Evolutionary conservation across 1,284 basidiomycete genomes (phyloP).

Genomic region (Leccinum ambiguum): DNA sequence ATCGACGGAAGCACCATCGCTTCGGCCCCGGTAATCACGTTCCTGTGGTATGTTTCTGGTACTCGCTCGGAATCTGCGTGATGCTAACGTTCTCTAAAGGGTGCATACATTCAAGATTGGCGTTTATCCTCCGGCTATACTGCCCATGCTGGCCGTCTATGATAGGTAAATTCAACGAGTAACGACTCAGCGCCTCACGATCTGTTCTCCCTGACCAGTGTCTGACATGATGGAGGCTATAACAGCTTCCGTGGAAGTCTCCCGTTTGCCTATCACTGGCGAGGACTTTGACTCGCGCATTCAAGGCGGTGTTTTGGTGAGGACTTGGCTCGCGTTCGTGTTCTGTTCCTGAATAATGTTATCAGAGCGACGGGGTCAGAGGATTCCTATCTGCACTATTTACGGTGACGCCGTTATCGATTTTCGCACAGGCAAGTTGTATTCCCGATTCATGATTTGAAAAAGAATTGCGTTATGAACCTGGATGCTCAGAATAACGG

Average conservation of each 20-base stretch:
- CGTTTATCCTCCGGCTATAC: constrained; percentile 79
- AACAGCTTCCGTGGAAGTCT: constrained; percentile 83
- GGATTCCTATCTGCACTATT: constrained; percentile 75
- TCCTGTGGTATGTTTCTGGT: constrained; percentile 55
- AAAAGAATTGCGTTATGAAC: background rate
- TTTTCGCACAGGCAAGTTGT: constrained; percentile 66
- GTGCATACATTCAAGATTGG: constrained; percentile 78
- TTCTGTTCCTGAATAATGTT: background rate
- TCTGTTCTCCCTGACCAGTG: constrained; percentile 37
- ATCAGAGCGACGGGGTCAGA: constrained; percentile 68
- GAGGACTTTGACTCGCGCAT: constrained; percentile 77
- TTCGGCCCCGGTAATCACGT: constrained; percentile 71
- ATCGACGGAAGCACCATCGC: constrained; percentile 64
- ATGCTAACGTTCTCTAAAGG: constrained; percentile 38
- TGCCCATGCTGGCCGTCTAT: constrained; percentile 85
- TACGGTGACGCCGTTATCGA: constrained; percentile 78
- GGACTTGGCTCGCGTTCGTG: constrained; percentile 23
- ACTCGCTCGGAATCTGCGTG: background rate
- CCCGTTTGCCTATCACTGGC: constrained; percentile 65
- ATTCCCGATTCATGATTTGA: background rate
- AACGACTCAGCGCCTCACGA: background rate
- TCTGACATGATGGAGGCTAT: constrained; percentile 83
- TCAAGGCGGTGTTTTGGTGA: constrained; percentile 80
- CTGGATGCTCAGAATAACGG: constrained; percentile 65
- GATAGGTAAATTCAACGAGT: constrained; percentile 35